phyloP scores from a whole-genome alignment of 2,329 filamentous ascomycete genomes.

The Grosmannia serpens region DNA sequence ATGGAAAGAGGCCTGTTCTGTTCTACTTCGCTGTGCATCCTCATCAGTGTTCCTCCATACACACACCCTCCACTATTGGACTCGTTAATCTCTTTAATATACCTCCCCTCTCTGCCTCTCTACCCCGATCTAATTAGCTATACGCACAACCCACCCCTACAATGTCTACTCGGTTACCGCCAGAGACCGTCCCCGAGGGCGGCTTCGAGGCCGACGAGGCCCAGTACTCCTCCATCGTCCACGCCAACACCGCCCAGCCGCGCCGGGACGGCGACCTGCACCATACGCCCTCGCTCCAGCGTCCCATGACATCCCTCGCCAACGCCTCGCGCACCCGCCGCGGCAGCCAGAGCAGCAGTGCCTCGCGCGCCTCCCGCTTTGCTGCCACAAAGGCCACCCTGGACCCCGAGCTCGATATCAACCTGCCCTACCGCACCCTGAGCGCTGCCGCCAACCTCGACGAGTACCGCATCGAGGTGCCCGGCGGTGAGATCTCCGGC shows the following conservation, averaged over 20 bases:
- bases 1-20: neutral
- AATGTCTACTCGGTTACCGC: neutral
- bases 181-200: neutral
- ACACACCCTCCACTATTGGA: neutral
- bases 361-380: neutral
- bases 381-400: conserved; percentile 14
- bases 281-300: neutral
- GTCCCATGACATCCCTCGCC: conserved; percentile 1
- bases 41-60: neutral
- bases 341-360: conserved; percentile 1
- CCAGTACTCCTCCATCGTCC: neutral
- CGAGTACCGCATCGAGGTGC: conserved; percentile 48
- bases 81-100: neutral
- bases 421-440: conserved; percentile 47
- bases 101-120: neutral
- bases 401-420: conserved; percentile 21
- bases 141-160: neutral
- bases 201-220: neutral
- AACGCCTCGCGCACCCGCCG: neutral
- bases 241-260: neutral
- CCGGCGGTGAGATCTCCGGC: conserved; percentile 38
- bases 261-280: neutral
- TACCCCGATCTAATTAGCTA: neutral
- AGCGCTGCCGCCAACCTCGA: conserved; percentile 38
- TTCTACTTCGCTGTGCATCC: neutral